phyloP scores from a whole-genome alignment of 768 basidiomycete genomes.

The Russula ochroleuca region DNA sequence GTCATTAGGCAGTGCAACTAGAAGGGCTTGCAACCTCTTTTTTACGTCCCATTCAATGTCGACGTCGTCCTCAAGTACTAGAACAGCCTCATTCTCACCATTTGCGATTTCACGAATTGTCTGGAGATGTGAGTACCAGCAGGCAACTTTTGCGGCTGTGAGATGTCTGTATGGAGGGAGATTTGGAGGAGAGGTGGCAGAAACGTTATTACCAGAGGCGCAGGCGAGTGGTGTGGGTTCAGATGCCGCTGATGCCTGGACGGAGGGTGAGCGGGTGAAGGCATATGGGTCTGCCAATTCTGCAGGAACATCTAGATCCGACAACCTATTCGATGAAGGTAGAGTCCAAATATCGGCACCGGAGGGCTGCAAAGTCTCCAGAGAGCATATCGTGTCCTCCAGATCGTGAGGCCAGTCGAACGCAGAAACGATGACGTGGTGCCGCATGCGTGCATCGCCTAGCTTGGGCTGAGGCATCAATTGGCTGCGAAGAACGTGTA shows the following conservation, averaged over 20 bases:
- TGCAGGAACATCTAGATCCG: neutral
- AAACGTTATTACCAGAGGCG: conserved; percentile 36
- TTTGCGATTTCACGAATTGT: conserved; percentile 44
- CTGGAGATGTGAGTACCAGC: conserved; percentile 65
- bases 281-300: conserved; percentile 5
- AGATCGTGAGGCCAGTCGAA: conserved; percentile 31
- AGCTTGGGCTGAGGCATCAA: conserved; percentile 40
- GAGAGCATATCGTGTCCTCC: conserved; percentile 17
- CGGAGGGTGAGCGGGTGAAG: neutral
- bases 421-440: neutral
- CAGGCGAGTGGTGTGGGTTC: conserved; percentile 21
- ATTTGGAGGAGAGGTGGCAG: conserved; percentile 35
- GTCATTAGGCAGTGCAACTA: conserved; percentile 49
- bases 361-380: conserved; percentile 10
- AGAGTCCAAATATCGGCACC: conserved; percentile 29
- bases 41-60: conserved; percentile 67
- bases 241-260: neutral
- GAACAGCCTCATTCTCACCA: conserved; percentile 36
- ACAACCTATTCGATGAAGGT: conserved; percentile 8
- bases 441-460: conserved; percentile 28
- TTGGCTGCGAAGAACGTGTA: conserved; percentile 36
- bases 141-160: conserved; percentile 57
- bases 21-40: conserved; percentile 41
- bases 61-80: conserved; percentile 76
- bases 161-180: conserved; percentile 50